Percentiles rank a stretch among this genome's conserved stretches.
Evolutionary conservation across 208 protist genomes (phyloP).

Genomic region (Leptomonas pyrrhocoris): DNA sequence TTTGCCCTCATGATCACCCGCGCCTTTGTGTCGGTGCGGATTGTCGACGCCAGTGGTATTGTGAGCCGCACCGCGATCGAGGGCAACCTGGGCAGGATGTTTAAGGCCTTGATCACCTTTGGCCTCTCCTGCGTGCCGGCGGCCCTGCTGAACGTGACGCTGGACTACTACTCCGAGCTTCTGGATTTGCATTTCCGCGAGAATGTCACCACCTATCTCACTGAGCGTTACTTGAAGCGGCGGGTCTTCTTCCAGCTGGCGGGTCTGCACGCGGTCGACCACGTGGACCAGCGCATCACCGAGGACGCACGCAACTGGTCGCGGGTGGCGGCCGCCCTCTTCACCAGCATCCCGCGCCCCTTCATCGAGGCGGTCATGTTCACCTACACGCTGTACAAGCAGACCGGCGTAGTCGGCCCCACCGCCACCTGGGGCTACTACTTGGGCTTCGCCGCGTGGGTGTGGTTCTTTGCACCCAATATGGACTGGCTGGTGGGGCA

Average conservation of each 20-base stretch:
- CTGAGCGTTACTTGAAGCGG: slow-evolving; percentile 56
- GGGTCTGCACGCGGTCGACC: slow-evolving; percentile 44
- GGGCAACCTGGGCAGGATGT: slow-evolving; percentile 34
- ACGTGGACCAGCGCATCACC: slow-evolving; percentile 75
- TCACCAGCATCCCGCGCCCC: slow-evolving; percentile 53
- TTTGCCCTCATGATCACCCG: slow-evolving; percentile 48
- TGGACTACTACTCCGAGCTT: slow-evolving; percentile 59
- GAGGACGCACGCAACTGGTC: slow-evolving; percentile 62
- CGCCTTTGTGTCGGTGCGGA: slow-evolving; percentile 46
- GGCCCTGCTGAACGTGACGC: slow-evolving; percentile 52
- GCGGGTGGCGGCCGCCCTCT: slow-evolving; percentile 32
- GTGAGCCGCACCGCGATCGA: slow-evolving; percentile 41
- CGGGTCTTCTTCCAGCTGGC: slow-evolving; percentile 75
- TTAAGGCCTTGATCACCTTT: slow-evolving; percentile 37
- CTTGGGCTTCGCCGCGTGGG: slow-evolving; percentile 36
- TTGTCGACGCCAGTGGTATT: slow-evolving; percentile 35
- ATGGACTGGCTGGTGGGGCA: slow-evolving; percentile 53
- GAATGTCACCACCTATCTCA: slow-evolving; percentile 67
- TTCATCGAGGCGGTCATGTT: slow-evolving; percentile 63
- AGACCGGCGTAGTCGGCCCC: slow-evolving; percentile 35
- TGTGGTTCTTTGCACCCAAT: slow-evolving; percentile 38
- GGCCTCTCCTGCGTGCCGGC: slow-evolving; percentile 48
- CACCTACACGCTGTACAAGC: slow-evolving; percentile 37
- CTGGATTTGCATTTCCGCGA: slow-evolving; percentile 63
- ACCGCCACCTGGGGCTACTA: slow-evolving; percentile 51